These are phyloP conservation scores for Fraxinus paxiana DNA, from an alignment of 305 asterid genomes.

Conservation along the genomic window DNA sequence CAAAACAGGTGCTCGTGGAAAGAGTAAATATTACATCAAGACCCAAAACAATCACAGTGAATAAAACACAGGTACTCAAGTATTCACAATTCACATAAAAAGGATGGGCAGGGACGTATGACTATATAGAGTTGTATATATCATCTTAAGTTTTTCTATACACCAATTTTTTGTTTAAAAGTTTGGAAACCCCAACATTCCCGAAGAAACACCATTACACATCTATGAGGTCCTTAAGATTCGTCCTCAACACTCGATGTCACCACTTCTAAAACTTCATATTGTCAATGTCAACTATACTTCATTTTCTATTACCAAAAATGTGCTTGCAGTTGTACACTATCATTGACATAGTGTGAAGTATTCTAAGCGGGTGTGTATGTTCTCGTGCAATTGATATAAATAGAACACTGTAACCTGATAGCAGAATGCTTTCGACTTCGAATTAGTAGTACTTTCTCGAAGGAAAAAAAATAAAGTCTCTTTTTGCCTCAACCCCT, in stretches of 20 bases:
- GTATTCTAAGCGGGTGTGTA: not conserved
- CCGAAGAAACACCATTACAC: not conserved
- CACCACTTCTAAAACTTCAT: not conserved
- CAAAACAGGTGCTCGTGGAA: constrained; percentile 7
- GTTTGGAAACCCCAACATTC: not conserved
- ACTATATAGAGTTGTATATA: not conserved
- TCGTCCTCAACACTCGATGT: not conserved
- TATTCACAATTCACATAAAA: not conserved
- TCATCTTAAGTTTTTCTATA: not conserved
- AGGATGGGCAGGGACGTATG: not conserved
- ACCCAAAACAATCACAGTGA: not conserved
- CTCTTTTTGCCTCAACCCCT: not conserved
- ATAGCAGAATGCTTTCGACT: not conserved
- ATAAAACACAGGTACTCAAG: not conserved
- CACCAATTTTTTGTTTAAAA: not conserved
- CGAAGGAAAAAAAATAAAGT: not conserved
- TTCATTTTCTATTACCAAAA: not conserved
- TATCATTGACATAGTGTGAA: not conserved
- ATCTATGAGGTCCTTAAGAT: not conserved
- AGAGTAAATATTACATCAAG: constrained; percentile 1
- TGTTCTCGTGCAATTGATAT: not conserved
- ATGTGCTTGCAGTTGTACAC: not conserved
- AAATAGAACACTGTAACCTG: not conserved
- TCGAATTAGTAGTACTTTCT: not conserved
- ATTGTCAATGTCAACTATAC: not conserved